These are phyloP conservation scores for Chaetomium strumarium DNA, from an alignment of 2,329 filamentous ascomycete genomes.

Conservation along the genomic window DNA sequence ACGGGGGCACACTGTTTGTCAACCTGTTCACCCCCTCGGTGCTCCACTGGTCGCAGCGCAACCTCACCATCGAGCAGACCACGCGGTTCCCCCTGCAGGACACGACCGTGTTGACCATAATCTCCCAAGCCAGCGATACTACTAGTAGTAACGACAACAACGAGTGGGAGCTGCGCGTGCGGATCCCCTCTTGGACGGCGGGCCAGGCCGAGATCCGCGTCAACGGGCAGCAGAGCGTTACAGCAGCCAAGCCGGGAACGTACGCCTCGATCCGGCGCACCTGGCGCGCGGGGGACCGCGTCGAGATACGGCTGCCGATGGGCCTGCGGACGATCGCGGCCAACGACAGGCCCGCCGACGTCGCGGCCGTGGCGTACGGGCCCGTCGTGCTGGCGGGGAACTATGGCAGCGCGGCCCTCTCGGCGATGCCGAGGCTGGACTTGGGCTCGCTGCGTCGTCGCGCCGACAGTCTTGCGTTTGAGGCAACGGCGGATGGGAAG, in stretches of 20 bases:
- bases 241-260: constrained; percentile 29
- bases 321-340: constrained; percentile 36
- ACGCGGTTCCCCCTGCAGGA: constrained; percentile 39
- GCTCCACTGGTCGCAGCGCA: constrained; percentile 38
- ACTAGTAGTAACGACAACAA: neutral
- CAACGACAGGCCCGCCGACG: constrained; percentile 38
- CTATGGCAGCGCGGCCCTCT: constrained; percentile 33
- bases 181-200: constrained; percentile 42
- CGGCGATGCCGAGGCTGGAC: constrained; percentile 28
- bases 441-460: constrained; percentile 19
- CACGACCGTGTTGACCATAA: constrained; percentile 35
- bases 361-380: constrained; percentile 43
- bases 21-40: constrained; percentile 45
- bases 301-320: constrained; percentile 43
- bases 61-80: constrained; percentile 37
- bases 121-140: constrained; percentile 27
- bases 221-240: neutral
- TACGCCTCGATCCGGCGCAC: constrained; percentile 37
- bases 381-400: constrained; percentile 41
- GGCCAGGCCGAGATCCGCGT: constrained; percentile 31
- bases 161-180: constrained; percentile 34
- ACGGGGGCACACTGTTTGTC: constrained; percentile 36
- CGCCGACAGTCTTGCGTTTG: constrained; percentile 27
- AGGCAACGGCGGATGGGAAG: constrained; percentile 28
- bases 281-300: constrained; percentile 39